These are phyloP conservation scores for Lophium mytilinum DNA, from an alignment of 495 filamentous ascomycete genomes.

Conservation along the genomic window DNA sequence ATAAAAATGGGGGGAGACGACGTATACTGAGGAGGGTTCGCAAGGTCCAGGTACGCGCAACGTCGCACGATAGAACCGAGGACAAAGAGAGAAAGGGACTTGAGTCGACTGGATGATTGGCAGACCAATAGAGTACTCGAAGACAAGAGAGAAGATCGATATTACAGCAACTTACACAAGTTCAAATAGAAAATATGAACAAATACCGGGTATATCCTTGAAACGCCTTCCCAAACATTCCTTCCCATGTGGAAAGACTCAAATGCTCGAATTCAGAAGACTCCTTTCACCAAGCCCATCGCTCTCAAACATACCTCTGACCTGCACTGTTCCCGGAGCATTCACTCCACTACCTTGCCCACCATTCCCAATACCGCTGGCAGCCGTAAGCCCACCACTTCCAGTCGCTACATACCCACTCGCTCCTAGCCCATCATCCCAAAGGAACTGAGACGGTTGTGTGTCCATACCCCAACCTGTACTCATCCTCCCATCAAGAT, in stretches of 20 bases:
- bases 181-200: too few species aligned
- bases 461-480: neutral
- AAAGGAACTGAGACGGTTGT: neutral
- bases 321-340: neutral
- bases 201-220: neutral
- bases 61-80: too few species aligned
- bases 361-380: too few species aligned
- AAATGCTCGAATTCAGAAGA: neutral
- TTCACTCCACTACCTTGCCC: too few species aligned
- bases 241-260: neutral
- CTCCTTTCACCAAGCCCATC: neutral
- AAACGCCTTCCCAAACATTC: neutral
- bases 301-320: neutral
- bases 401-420: neutral
- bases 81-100: too few species aligned
- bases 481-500: constrained; percentile 3
- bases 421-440: neutral
- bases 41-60: neutral
- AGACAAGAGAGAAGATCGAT: too few species aligned
- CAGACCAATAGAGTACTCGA: too few species aligned
- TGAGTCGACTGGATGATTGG: too few species aligned
- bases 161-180: too few species aligned
- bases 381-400: neutral
- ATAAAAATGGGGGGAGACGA: constrained; percentile 5
- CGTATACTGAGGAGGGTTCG: constrained; percentile 15